Percentiles rank a stretch among this genome's conserved stretches.
phyloP scores from a whole-genome alignment of 371 early-diverging fungal species.

The Choanephora cucurbitarum region DNA sequence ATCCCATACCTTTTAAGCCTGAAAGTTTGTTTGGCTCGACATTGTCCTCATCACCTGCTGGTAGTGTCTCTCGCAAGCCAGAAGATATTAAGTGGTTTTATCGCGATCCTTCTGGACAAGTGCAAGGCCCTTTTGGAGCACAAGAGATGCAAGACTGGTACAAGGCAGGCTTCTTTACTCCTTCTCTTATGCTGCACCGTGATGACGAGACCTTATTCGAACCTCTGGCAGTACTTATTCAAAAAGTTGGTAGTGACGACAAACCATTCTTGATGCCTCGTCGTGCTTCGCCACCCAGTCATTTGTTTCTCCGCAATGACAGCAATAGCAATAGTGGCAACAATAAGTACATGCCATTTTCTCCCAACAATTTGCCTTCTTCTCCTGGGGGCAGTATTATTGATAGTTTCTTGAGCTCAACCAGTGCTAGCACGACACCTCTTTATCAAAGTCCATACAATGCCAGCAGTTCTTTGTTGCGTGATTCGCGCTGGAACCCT shows the following conservation, averaged over 20 bases:
- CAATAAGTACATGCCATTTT: slow-evolving; percentile 39
- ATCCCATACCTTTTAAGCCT: not conserved
- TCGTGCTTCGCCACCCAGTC: slow-evolving; percentile 14
- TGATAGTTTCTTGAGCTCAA: slow-evolving; percentile 15
- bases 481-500: slow-evolving; percentile 21
- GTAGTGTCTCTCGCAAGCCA: slow-evolving; percentile 35
- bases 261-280: slow-evolving; percentile 63
- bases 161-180: slow-evolving; percentile 76
- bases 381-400: slow-evolving; percentile 21
- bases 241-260: slow-evolving; percentile 63
- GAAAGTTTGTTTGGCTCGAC: slow-evolving; percentile 9
- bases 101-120: slow-evolving; percentile 76
- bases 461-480: slow-evolving; percentile 16
- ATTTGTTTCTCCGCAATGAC: slow-evolving; percentile 20
- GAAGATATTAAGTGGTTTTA: slow-evolving; percentile 74
- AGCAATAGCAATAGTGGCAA: slow-evolving; percentile 11
- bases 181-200: slow-evolving; percentile 69
- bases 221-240: slow-evolving; percentile 62
- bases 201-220: slow-evolving; percentile 75
- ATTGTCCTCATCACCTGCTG: slow-evolving; percentile 14
- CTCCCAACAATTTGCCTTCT: slow-evolving; percentile 10
- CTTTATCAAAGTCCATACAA: slow-evolving; percentile 26
- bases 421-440: slow-evolving; percentile 3
- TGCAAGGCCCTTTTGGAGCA: slow-evolving; percentile 81
- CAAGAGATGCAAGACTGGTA: slow-evolving; percentile 90